Conservation (phyloP, 768 basidiomycete genomes). For the Pisolithus sp. region DNA sequence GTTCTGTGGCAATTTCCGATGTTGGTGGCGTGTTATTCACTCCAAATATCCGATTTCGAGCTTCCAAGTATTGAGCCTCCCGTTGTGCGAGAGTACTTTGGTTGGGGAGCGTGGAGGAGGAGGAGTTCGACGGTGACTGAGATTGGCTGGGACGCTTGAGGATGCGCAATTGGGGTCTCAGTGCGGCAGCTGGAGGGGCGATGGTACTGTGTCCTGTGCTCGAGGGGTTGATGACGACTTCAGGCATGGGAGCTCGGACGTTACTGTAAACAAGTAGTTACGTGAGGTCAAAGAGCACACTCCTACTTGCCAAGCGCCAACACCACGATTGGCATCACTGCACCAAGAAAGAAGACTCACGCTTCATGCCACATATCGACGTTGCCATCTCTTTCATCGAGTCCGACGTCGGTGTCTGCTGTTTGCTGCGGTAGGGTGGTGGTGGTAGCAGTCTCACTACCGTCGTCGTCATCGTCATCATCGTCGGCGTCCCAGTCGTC, state of each 20-base stretch:
- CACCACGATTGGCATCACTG: too few relatives aligned
- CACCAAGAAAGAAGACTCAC: constrained; percentile 36
- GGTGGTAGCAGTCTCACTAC: neutral
- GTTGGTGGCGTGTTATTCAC: neutral
- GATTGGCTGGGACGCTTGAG: constrained; percentile 54
- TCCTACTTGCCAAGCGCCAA: too few relatives aligned
- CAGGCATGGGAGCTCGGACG: constrained; percentile 59
- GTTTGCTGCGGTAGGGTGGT: too few relatives aligned
- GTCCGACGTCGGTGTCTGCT: neutral
- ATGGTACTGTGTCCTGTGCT: constrained; percentile 33
- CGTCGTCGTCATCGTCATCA: constrained; percentile 35
- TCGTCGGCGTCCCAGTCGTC: constrained; percentile 60
- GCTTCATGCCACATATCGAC: constrained; percentile 64
- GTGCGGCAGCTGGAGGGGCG: constrained; percentile 48
- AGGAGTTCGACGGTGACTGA: constrained; percentile 6
- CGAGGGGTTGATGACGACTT: constrained; percentile 42
- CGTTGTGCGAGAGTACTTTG: constrained; percentile 48
- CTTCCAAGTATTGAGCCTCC: constrained; percentile 68
- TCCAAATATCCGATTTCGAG: constrained; percentile 69
- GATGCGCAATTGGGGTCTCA: constrained; percentile 62
- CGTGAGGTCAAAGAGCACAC: too few relatives aligned
- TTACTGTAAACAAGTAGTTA: constrained; percentile 37
- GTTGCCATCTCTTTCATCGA: constrained; percentile 30
- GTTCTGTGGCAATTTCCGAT: neutral
- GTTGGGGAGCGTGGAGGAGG: constrained; percentile 1